These are phyloP conservation scores for Phytophthora quininea DNA, from an alignment of 352 stramenopile species.

Conservation along the genomic window DNA sequence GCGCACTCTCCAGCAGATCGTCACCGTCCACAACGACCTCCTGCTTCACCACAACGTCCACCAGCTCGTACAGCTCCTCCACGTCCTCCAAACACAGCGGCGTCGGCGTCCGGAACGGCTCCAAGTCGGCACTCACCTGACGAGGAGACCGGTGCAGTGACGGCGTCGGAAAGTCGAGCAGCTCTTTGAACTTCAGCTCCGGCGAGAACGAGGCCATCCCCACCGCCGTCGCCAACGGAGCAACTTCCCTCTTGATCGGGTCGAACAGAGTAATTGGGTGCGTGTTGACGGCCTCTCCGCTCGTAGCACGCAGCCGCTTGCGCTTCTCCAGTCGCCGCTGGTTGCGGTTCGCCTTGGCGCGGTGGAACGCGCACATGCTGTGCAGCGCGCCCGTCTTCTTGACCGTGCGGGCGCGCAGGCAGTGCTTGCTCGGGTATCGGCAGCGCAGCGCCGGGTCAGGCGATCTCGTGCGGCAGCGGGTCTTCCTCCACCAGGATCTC, in stretches of 20 bases:
- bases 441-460: conserved; percentile 45
- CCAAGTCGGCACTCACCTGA: conserved; percentile 30
- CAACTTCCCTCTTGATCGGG: conserved; percentile 9
- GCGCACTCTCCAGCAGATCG: not conserved
- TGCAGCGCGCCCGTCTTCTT: conserved; percentile 70
- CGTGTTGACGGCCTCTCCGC: conserved; percentile 2
- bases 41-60: conserved; percentile 27
- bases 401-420: conserved; percentile 53
- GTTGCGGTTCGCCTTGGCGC: conserved; percentile 61
- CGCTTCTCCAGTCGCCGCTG: conserved; percentile 58
- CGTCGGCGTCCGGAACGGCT: conserved; percentile 42
- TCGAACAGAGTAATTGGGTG: not conserved
- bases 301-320: conserved; percentile 32
- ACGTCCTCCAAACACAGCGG: conserved; percentile 45
- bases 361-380: conserved; percentile 65
- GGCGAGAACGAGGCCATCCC: conserved; percentile 9
- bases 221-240: conserved; percentile 2
- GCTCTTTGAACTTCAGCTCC: not conserved
- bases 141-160: conserved; percentile 21
- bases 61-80: conserved; percentile 43
- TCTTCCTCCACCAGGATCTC: conserved; percentile 43
- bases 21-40: conserved; percentile 1
- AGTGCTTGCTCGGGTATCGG: conserved; percentile 61
- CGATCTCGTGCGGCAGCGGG: conserved; percentile 45
- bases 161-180: conserved; percentile 1